Base-by-base conservation (phyloP, 306 rosid species). In the Medicago ruthenica region DNA sequence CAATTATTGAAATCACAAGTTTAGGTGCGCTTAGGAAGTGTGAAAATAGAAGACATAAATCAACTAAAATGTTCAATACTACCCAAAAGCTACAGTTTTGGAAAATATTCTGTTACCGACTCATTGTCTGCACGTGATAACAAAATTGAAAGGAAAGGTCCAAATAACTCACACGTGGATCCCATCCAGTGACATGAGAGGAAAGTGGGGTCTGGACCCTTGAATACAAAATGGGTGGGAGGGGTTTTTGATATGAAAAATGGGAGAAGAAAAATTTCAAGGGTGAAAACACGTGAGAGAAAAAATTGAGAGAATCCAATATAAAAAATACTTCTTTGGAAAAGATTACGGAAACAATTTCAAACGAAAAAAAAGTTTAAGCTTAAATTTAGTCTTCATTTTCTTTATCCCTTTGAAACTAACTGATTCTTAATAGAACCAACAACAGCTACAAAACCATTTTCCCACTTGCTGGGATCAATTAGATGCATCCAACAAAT, bases 1-100 rank as follows among this genome's bases (percentile, higher is more conserved):
- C 76, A 81, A 79, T 59, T 76, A 54, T 65, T 9, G 41, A 73
- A 70, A 75, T 74, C 58, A 17, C 62, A 55, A 58, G 71, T 61
- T 81, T 42, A 76, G 70, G 53, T 71, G 50, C 57, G 59, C 66
- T 71, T 34, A 44, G 73, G 39, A 55, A 80, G 47, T 39, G 64
- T 76, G 41, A 34, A 62, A 85, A 22, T 4, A 24, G 57, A 76
- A 60, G 72, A 14, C 14, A 45, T 45, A 66, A 27, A 77, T 74
- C 75, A 44, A 8, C 57, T 53, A 45, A 51, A 13, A 21, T 40
- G 20, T 48, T 65, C 39, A 69, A 76, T 34, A 67, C 18, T 31
- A 82, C 51, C 47, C 67, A 70, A 34, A 78, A 51, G 13, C 73
- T 42, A 53, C 70, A 74, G 18, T 69, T 81, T 62, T 15, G 67